Evolutionary conservation across 129 eudicot genomes (phyloP).

Genomic region (Silybum marianum): DNA sequence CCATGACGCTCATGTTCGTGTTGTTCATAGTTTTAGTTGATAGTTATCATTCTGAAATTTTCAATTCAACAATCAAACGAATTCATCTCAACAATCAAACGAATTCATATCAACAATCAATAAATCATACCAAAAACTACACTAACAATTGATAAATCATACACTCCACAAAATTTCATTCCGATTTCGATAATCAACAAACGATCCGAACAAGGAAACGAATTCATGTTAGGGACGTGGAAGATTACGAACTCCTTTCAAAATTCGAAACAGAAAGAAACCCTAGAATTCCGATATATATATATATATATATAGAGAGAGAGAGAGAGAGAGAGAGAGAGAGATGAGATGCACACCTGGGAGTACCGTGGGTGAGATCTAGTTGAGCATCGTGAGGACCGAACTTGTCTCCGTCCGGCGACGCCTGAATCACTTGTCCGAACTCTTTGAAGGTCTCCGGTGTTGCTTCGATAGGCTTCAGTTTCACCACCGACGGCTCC

Average conservation of each 20-base stretch:
- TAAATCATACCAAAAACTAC: no score
- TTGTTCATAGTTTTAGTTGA: not conserved
- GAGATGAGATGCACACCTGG: constrained; percentile 45
- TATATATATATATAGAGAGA: not conserved
- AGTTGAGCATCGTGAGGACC: constrained; percentile 89
- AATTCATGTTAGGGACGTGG: not conserved
- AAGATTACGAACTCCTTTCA: not conserved
- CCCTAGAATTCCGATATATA: not conserved
- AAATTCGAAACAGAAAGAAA: constrained; percentile 3
- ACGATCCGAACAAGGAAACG: not conserved
- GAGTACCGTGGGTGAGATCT: constrained; percentile 69
- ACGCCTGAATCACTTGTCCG: constrained; percentile 81
- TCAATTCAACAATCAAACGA: no score
- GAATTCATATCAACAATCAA: no score
- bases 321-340: constrained; percentile 11
- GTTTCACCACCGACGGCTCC: constrained; percentile 47
- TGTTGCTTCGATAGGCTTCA: constrained; percentile 69
- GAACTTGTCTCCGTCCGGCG: constrained; percentile 70
- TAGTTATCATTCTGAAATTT: not conserved
- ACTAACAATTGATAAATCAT: no score
- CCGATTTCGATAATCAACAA: not conserved
- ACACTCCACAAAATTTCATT: not conserved
- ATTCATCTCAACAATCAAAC: no score
- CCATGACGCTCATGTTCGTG: not conserved
- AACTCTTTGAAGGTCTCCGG: constrained; percentile 72